Base-by-base conservation (phyloP, 73 alveolate genomes). In the Tetrahymena thermophila region DNA sequence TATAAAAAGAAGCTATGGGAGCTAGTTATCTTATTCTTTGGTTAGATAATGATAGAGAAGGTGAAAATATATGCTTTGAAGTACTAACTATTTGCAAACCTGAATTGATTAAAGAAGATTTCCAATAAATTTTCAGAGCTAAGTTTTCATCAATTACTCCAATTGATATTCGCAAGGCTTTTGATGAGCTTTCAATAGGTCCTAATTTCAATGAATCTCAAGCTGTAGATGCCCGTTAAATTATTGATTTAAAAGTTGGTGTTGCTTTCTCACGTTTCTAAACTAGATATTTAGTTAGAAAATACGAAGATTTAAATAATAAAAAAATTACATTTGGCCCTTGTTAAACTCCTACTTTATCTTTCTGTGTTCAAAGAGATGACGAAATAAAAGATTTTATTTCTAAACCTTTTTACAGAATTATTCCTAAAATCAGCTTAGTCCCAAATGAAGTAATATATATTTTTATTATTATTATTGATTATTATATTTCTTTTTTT, bases 11-110 rank as follows among this genome's bases (percentile, higher is more conserved):
- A 95, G 98, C 99, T 34, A 94, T 43, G 42, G 99, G 99, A 10
- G 97, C 98, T 93, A 97, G 97, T 93, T 98, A 97, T 93, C 94
- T 99, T 96, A 98, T 99, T 43, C 98, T 99, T 44, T 99, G 99
- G 99, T 98, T 99, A 19, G 99, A 99, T 96, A 99, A 99, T 94
- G 99, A 99, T 97, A 99, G 99, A 93, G 99, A 99, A 96, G 99
- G 99, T n/a, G 99, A 99, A 97, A 99, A 99, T 95, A 99, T 99
- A n/a, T 99, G 99, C 98, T 99, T 97, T 96, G 99, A 99, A 96
- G 99, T 99, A 35, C 95, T 97, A 43, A 98, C 98, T 94, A 97
- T 96, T 38, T 95, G 99, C 96, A 94, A 95, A 89, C 97, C 98
- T 34, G 96, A 97, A 94, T 97, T 96, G 84, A 96, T 94, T 84